Evolutionary conservation across 2,329 filamentous ascomycete genomes (phyloP).

Genomic region (Alternaria atra): DNA sequence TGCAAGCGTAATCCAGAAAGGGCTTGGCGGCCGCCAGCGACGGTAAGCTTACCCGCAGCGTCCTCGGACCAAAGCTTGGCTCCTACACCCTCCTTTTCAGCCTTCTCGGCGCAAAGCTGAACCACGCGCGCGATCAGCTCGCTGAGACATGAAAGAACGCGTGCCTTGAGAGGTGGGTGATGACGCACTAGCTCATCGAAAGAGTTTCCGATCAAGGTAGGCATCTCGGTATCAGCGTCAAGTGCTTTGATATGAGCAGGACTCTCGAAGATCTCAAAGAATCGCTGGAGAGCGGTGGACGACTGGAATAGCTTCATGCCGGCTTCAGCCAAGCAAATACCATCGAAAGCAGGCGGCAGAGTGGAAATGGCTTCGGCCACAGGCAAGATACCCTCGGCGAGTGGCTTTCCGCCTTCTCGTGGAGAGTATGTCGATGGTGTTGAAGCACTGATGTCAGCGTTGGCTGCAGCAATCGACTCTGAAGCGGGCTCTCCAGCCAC

Average conservation of each 20-base stretch:
- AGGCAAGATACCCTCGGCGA: slow-evolving; percentile 80
- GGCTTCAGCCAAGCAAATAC: slow-evolving; percentile 88
- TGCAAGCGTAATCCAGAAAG: slow-evolving; percentile 54
- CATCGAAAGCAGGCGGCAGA: slow-evolving; percentile 87
- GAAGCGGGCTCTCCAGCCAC: slow-evolving; percentile 63
- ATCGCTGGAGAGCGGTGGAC: slow-evolving; percentile 83
- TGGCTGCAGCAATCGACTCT: slow-evolving; percentile 28
- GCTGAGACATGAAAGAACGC: slow-evolving; percentile 84
- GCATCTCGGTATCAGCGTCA: slow-evolving; percentile 75
- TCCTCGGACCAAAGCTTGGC: slow-evolving; percentile 77
- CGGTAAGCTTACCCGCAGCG: slow-evolving; percentile 65
- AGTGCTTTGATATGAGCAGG: slow-evolving; percentile 86
- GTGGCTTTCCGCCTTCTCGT: slow-evolving; percentile 37
- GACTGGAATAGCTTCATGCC: slow-evolving; percentile 88
- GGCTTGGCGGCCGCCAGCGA: slow-evolving; percentile 65
- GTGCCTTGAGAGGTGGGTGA: slow-evolving; percentile 81
- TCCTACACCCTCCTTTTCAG: slow-evolving; percentile 75
- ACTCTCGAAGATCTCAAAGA: slow-evolving; percentile 97
- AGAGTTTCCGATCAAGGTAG: slow-evolving; percentile 77
- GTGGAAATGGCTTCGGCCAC: slow-evolving; percentile 87
- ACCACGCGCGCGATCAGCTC: slow-evolving; percentile 87
- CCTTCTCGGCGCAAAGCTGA: slow-evolving; percentile 75
- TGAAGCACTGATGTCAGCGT: slow-evolving; percentile 22
- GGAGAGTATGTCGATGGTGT: slow-evolving; percentile 31
- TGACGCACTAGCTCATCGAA: slow-evolving; percentile 97